phyloP scores from a whole-genome alignment of 208 protist species.

The Tritrichomonas musculus region DNA sequence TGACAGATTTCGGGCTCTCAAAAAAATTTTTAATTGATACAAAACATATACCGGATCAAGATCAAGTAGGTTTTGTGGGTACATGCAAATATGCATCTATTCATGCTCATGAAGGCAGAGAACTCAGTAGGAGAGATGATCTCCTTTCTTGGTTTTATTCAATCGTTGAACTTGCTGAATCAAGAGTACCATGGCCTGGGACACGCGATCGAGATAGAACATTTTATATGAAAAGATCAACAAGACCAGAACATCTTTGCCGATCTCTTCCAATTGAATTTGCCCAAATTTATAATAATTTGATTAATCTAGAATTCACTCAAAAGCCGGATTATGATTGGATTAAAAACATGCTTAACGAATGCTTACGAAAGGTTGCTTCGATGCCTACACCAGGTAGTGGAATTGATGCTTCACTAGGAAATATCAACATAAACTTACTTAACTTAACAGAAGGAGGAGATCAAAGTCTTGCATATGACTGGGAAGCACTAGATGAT shows the following conservation, averaged over 20 bases:
- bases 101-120: neutral
- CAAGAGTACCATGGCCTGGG: neutral
- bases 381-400: no score
- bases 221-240: neutral
- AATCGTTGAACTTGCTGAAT: neutral
- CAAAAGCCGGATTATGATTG: neutral
- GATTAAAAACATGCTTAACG: no score
- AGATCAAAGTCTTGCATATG: no score
- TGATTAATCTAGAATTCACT: neutral
- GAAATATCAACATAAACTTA: no score
- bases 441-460: no score
- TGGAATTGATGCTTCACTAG: no score
- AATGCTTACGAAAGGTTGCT: no score
- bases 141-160: constrained; percentile 29
- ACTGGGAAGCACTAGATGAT: no score
- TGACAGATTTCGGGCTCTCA: constrained; percentile 7
- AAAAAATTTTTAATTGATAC: neutral
- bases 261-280: neutral
- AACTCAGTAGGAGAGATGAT: neutral
- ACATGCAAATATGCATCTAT: neutral
- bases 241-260: neutral
- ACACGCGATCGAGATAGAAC: neutral
- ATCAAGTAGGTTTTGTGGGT: neutral
- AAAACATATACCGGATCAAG: neutral
- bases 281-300: neutral